Conservation (phyloP, 1,284 basidiomycete genomes). For the Cryptococcus neoformans region DNA sequence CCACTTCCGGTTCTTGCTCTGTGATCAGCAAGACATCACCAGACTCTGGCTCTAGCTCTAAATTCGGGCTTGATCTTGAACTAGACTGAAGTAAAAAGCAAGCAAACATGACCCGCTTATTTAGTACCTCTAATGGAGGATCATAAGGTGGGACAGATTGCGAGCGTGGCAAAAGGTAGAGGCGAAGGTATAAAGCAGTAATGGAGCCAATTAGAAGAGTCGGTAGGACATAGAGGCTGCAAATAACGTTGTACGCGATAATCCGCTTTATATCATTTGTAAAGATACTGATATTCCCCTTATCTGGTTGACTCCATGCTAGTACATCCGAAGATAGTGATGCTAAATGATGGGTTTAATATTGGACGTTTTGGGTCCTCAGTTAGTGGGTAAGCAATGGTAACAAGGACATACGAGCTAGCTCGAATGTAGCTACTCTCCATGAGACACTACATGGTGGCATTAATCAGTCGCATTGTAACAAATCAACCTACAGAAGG, state of each 20-base stretch:
- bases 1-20: conserved; percentile 12
- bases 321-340: no score
- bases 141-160: conserved; percentile 28
- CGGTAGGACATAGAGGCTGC: neutral
- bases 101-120: conserved; percentile 24
- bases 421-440: conserved; percentile 20
- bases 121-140: conserved; percentile 16
- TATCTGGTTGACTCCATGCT: no score
- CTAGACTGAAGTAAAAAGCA: conserved; percentile 19
- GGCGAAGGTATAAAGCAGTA: conserved; percentile 26
- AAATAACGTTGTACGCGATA: no score
- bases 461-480: neutral
- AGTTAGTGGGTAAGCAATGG: neutral
- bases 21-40: no score
- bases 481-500: neutral
- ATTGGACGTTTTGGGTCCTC: no score
- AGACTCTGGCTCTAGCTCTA: neutral
- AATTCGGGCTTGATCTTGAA: conserved; percentile 10
- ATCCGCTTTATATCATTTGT: no score
- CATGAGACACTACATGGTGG: conserved; percentile 18
- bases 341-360: no score
- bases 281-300: no score
- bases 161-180: conserved; percentile 36
- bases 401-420: conserved; percentile 21
- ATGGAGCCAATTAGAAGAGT: conserved; percentile 18